Conservation (phyloP, 192 early-diverging fungal genomes). For the Rhizophagus prolifer region DNA sequence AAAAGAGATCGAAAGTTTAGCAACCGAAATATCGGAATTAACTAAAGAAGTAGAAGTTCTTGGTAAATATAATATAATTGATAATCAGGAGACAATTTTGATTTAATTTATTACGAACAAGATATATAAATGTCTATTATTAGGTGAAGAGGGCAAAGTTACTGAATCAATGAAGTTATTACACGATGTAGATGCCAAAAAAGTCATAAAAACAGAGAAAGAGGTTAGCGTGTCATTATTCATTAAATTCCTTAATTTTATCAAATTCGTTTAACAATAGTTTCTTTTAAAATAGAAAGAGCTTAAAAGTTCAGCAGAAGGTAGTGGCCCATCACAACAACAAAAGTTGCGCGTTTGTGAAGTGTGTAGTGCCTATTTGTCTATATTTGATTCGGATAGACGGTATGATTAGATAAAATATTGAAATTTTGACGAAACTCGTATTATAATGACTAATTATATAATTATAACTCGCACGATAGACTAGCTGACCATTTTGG, state of each 20-base stretch:
- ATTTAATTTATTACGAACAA: neutral
- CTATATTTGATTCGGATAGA: constrained; percentile 52
- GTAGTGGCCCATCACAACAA: constrained; percentile 45
- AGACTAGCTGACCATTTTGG: constrained; percentile 51
- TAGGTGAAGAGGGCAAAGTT: constrained; percentile 53
- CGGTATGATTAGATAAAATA: constrained; percentile 26
- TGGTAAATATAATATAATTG: constrained; percentile 31
- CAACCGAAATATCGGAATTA: constrained; percentile 36
- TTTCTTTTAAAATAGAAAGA: constrained; percentile 35
- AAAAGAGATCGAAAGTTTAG: constrained; percentile 31
- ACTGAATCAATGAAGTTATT: constrained; percentile 44
- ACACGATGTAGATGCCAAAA: constrained; percentile 45
- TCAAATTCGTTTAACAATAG: neutral
- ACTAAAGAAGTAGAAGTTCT: constrained; percentile 45
- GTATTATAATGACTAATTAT: neutral
- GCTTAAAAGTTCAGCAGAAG: constrained; percentile 44
- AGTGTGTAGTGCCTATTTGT: constrained; percentile 53
- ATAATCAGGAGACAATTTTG: neutral
- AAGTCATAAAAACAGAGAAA: constrained; percentile 45
- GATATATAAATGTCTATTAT: neutral
- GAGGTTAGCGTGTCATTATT: constrained; percentile 31
- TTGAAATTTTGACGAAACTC: neutral
- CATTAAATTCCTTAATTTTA: neutral
- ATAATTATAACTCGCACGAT: neutral
- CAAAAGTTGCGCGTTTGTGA: constrained; percentile 60